Percentiles rank a stretch among this genome's conserved stretches.
Evolutionary conservation across 306 rosid genomes (phyloP).

Genomic region (Cucurbita pepo): DNA sequence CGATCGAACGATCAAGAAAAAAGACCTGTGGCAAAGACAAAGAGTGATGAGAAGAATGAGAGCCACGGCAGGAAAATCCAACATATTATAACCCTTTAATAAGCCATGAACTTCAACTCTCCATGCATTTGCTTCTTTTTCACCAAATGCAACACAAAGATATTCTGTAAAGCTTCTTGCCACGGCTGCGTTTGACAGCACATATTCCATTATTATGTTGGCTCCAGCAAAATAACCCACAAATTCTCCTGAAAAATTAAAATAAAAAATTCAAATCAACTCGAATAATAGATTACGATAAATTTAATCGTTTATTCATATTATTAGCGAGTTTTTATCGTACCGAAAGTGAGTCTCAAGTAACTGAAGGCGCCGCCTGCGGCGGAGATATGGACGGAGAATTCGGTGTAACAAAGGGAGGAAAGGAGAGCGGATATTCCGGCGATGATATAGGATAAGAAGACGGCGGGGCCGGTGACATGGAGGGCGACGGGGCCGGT

Average conservation of each 20-base stretch:
- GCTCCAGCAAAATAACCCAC: conserved; percentile 93
- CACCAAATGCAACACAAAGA: conserved; percentile 45
- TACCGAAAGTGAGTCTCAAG: conserved; percentile 78
- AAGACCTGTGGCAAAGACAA: conserved; percentile 69
- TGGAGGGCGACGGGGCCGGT: conserved; percentile 57
- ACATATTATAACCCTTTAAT: conserved; percentile 40
- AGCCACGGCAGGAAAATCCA: conserved; percentile 93
- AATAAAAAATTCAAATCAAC: too few species aligned
- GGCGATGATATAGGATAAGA: conserved; percentile 71
- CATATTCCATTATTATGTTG: conserved; percentile 84
- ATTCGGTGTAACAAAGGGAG: conserved; percentile 81
- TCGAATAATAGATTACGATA: too few species aligned
- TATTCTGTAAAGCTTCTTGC: conserved; percentile 86
- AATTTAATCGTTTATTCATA: too few species aligned
- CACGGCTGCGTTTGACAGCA: conserved; percentile 79
- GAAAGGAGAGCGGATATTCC: conserved; percentile 85
- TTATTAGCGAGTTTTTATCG: neutral
- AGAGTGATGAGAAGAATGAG: conserved; percentile 77
- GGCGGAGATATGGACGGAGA: conserved; percentile 80
- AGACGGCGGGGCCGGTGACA: conserved; percentile 67
- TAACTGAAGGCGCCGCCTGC: conserved; percentile 98
- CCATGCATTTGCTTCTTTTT: conserved; percentile 44
- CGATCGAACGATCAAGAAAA: neutral
- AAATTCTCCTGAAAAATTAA: conserved; percentile 51
- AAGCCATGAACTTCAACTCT: conserved; percentile 65